Conservation (phyloP, 768 basidiomycete genomes). For the Macrolepiota dolichaula region DNA sequence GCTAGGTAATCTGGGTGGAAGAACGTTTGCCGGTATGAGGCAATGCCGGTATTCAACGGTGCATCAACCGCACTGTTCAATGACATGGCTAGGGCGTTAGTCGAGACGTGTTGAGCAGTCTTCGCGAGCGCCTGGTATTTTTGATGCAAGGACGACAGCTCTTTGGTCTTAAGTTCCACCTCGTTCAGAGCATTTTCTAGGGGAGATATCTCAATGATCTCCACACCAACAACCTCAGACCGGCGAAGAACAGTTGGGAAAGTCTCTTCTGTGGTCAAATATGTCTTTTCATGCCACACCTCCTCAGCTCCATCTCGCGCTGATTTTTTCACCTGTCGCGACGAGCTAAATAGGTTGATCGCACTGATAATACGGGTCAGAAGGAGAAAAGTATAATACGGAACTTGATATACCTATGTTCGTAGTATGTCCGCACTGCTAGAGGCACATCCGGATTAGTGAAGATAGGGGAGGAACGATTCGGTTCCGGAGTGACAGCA, state of each 20-base stretch:
- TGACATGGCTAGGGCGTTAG: conserved; percentile 81
- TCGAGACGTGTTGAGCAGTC: conserved; percentile 67
- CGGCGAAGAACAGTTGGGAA: conserved; percentile 91
- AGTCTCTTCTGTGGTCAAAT: conserved; percentile 79
- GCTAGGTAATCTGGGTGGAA: conserved; percentile 66
- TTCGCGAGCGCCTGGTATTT: conserved; percentile 79
- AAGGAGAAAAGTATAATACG: background rate
- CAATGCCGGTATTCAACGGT: conserved; percentile 70
- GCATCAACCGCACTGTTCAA: conserved; percentile 88
- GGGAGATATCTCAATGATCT: conserved; percentile 78
- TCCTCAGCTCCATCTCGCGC: conserved; percentile 68
- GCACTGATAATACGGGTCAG: conserved; percentile 43
- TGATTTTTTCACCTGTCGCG: conserved; percentile 61
- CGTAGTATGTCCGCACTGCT: conserved; percentile 81
- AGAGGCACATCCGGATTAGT: conserved; percentile 80
- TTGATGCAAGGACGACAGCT: conserved; percentile 62
- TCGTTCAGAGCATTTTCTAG: conserved; percentile 80
- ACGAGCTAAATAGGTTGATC: conserved; percentile 79
- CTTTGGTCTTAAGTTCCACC: conserved; percentile 76
- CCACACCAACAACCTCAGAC: conserved; percentile 75
- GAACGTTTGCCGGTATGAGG: conserved; percentile 75
- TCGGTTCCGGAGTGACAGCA: conserved; percentile 81
- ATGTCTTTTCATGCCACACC: conserved; percentile 87
- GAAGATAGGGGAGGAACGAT: conserved; percentile 74
- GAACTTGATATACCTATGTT: conserved; percentile 59